These are phyloP conservation scores for Ceratocystis destructans DNA, from an alignment of 2,329 filamentous ascomycete genomes.

Conservation along the genomic window DNA sequence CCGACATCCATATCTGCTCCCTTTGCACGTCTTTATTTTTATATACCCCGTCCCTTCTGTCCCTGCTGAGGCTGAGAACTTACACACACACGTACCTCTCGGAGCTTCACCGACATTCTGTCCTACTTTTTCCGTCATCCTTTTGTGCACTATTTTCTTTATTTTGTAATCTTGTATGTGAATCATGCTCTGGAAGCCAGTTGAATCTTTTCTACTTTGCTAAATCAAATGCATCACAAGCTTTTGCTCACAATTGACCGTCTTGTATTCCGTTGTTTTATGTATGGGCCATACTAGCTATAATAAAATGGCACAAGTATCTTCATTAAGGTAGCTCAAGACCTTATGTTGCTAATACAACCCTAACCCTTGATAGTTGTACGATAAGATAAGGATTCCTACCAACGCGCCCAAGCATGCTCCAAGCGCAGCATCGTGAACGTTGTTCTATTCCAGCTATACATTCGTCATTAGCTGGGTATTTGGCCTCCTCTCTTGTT, in stretches of 20 bases:
- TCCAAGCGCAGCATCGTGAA: not conserved
- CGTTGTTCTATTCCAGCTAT: not conserved
- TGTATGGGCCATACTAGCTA: not conserved
- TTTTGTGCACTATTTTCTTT: slow-evolving; percentile 14
- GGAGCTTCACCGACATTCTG: not conserved
- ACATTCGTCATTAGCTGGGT: not conserved
- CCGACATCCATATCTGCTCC: too few relatives aligned
- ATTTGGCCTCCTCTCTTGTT: not conserved
- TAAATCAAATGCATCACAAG: slow-evolving; percentile 10
- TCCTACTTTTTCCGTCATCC: not conserved
- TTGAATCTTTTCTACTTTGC: not conserved
- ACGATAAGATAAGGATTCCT: not conserved
- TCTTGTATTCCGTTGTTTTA: not conserved
- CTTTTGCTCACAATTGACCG: slow-evolving; percentile 6
- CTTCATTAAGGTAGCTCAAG: not conserved
- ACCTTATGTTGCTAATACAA: not conserved
- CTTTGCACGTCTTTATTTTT: not conserved
- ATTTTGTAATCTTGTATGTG: slow-evolving; percentile 5
- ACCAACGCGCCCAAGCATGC: not conserved
- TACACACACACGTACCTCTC: not conserved
- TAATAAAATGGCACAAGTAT: not conserved
- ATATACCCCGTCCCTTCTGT: not conserved
- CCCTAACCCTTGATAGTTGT: not conserved
- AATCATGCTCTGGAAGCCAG: not conserved
- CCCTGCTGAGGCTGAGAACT: not conserved